Percentiles rank a stretch among this genome's conserved stretches.
phyloP scores from a whole-genome alignment of 2,329 filamentous ascomycete genomes.

The Colletotrichum salicis region DNA sequence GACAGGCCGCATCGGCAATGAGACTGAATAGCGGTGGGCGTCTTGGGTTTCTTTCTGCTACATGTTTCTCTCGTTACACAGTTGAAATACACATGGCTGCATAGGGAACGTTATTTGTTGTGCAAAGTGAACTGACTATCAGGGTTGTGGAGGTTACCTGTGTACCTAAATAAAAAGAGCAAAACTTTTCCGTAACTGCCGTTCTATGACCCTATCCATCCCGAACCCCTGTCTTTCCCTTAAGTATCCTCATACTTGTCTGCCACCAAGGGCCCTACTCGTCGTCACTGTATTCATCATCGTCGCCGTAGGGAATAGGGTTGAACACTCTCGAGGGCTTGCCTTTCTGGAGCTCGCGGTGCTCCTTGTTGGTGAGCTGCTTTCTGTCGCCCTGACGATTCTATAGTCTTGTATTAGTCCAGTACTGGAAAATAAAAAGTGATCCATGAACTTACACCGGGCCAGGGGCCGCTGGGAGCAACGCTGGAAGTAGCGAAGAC shows the following conservation, averaged over 20 bases:
- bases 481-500: neutral
- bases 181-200: neutral
- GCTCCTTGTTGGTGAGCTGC: slow-evolving; percentile 25
- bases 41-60: slow-evolving; percentile 29
- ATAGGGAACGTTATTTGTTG: neutral
- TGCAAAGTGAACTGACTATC: neutral
- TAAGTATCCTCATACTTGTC: no score
- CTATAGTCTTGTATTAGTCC: neutral
- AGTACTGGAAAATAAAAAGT: neutral
- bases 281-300: slow-evolving; percentile 3
- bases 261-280: neutral
- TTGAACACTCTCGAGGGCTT: neutral
- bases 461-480: neutral
- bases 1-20: slow-evolving; percentile 26
- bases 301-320: slow-evolving; percentile 1
- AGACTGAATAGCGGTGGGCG: slow-evolving; percentile 25
- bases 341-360: slow-evolving; percentile 16
- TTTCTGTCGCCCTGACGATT: slow-evolving; percentile 20
- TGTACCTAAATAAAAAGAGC: neutral
- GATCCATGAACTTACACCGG: neutral
- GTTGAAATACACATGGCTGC: slow-evolving; percentile 25
- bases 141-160: neutral
- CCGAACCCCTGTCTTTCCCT: no score
- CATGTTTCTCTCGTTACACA: slow-evolving; percentile 27
- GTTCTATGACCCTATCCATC: neutral